Evolutionary conservation across 1,284 basidiomycete genomes (phyloP).

Genomic region (Malassezia sympodialis): DNA sequence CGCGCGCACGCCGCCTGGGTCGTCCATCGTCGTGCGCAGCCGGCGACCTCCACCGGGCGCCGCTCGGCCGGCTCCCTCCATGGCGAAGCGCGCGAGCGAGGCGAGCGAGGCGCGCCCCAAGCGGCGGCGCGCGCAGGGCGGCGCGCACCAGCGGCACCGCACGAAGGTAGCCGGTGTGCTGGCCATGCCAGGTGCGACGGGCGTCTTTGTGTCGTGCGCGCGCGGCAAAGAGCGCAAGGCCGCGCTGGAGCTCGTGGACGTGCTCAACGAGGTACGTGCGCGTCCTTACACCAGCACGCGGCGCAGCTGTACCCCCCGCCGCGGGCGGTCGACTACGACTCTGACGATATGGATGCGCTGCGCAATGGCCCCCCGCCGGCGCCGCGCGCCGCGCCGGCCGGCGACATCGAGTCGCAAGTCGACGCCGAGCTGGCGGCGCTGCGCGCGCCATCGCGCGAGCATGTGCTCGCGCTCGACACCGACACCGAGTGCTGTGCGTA

Average conservation of each 20-base stretch:
- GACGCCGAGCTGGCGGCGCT: conserved; percentile 30
- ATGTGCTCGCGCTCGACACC: conserved; percentile 6
- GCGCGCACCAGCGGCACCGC: conserved; percentile 14
- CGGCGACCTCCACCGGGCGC: not conserved
- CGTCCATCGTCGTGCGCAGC: conserved; percentile 1
- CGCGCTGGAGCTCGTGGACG: conserved; percentile 33
- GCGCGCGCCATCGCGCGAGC: not conserved
- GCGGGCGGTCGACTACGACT: conserved; percentile 4
- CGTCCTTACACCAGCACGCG: conserved; percentile 4
- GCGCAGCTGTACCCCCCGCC: not conserved
- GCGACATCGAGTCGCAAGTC: conserved; percentile 39
- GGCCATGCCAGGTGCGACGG: conserved; percentile 4
- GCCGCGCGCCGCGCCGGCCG: not conserved
- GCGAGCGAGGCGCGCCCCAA: not conserved
- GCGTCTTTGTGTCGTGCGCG: conserved; percentile 36
- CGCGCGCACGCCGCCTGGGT: conserved; percentile 14
- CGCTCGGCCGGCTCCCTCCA: not conserved
- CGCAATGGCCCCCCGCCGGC: conserved; percentile 21
- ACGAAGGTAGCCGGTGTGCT: not conserved
- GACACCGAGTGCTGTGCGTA: conserved; percentile 17
- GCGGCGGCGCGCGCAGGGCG: not conserved
- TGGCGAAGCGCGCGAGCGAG: not conserved
- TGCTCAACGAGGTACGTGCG: conserved; percentile 31
- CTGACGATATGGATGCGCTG: conserved; percentile 28
- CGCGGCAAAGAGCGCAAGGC: conserved; percentile 39